Evolutionary conservation across 768 basidiomycete genomes (phyloP), one percentile per base, ranked within the genome.

Genomic region (Rossbeevera mucosa): DNA sequence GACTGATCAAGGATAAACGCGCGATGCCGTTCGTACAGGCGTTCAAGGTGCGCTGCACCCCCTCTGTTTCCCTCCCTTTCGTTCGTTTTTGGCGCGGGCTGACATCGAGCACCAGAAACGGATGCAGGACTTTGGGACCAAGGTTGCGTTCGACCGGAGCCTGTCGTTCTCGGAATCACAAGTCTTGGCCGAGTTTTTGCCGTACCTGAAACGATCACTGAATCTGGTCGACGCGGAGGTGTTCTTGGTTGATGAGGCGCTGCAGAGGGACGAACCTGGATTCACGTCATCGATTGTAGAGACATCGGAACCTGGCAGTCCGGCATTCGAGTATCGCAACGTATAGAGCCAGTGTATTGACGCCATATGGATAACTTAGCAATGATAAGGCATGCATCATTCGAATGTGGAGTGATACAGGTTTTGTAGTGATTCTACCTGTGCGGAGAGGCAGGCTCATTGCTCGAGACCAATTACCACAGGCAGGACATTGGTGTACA

Each of bases 21-120:
- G 80, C 80, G 41, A 98, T 98, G 95, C 95, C 95, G 7, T 97
- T 97, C 72, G 82, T 94, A 43, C 91, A 95, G 53, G 73, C 78
- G 26, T 89, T 97, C 84, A 95, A 96, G 85, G 95, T 94, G 48
- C 41, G 31, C 76, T 59, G 7, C 16, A 33, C 16, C 16, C 16
- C 11, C 3, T 1, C 3, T n/a, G n/a, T n/a, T n/a, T n/a, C n/a
- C n/a, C n/a, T n/a, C n/a, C n/a, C n/a, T n/a, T n/a, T 33, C 31
- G 22, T 38, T 6, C 38, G 51, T 24, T 16, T 44, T 43, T 2
- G 29, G 16, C 7, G 18, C 20, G 9, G 25, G 40, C 40, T 2
- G 30, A 47, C 22, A 8, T 36, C 36, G 5, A 22, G 11, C 22
- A 26, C 29, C 63, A 93, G 89, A 91, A 86, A 83, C 88, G 88